Base-by-base conservation (phyloP, 208 protist species). In the Trypanosoma conorhini region DNA sequence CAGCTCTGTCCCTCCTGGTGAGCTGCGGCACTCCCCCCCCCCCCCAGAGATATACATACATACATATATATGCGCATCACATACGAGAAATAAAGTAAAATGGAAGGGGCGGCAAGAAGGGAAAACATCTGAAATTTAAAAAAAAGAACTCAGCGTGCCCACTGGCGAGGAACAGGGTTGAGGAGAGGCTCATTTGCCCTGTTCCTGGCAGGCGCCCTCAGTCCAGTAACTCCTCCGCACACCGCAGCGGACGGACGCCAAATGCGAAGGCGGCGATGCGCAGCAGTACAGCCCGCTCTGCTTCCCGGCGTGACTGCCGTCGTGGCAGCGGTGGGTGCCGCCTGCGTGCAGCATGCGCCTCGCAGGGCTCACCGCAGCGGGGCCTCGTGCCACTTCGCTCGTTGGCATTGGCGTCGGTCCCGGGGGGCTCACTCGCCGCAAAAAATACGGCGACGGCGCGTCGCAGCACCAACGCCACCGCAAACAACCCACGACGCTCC, bases 251-350 rank as follows among this genome's bases (percentile, higher is more conserved):
- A 4, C 67, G 67, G 8, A 72, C 57, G 15, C 67, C 67, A 72
- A 65, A 72, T 12, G 67, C 67, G 57, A 72, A 72, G 21, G 55
- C 58, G 24, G 67, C 21, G 33, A 72, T 55, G 3, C 10, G 3
- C 22, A 26, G 24, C 22, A 72, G 28, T 9, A 72, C 3, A 58
- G 4, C 28, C 24, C 57, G 56, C 46, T 72, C 67, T 21, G 22
- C n/a, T 57, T 65, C 42, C 24, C 67, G 67, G 17, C 56, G 56
- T 35, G 67, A 65, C 3, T 30, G 46, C 57, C 33, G 40, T 55
- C n/a, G 24, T 42, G 22, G 66, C 0, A 22, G 30, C 26, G n/a
- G 2, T 10, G 8, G 24, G 24, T 28, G 9, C 9, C n/a, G 17
- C 15, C 48, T 40, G 13, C 13, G 22, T 38, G 35, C 21, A 13